Evolutionary conservation across 1,284 basidiomycete species (phyloP).

Genomic region (Apiotrichum gamsii): DNA sequence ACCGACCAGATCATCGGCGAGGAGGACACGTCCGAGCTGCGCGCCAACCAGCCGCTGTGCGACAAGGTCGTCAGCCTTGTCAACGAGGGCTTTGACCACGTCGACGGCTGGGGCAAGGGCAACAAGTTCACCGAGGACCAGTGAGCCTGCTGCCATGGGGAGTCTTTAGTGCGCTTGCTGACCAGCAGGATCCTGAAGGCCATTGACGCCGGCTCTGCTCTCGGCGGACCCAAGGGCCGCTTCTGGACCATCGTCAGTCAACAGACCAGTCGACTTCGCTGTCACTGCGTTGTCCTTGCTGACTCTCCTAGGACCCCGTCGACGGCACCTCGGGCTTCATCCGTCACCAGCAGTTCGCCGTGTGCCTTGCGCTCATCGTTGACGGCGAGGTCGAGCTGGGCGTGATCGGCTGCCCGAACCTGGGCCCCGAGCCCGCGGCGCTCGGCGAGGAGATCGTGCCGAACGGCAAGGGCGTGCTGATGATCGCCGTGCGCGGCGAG

Average conservation of each 20-base stretch:
- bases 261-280: neutral
- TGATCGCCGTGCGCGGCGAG: constrained; percentile 73
- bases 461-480: constrained; percentile 63
- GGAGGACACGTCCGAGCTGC: constrained; percentile 81
- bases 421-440: constrained; percentile 59
- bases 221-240: constrained; percentile 64
- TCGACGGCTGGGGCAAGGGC: constrained; percentile 37
- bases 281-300: no score
- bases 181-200: constrained; percentile 65
- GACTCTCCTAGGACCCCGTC: constrained; percentile 33
- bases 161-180: neutral
- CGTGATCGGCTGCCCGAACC: constrained; percentile 92
- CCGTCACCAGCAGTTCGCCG: constrained; percentile 92
- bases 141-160: constrained; percentile 46
- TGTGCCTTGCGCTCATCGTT: constrained; percentile 85
- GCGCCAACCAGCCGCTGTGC: constrained; percentile 54
- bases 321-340: constrained; percentile 62
- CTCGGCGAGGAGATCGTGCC: constrained; percentile 53
- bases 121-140: constrained; percentile 41
- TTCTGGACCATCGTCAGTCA: constrained; percentile 58
- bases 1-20: constrained; percentile 88
- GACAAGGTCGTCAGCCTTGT: constrained; percentile 74
- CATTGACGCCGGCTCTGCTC: constrained; percentile 77
- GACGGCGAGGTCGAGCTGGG: constrained; percentile 79
- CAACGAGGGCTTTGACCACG: constrained; percentile 62